Evolutionary conservation across 306 rosid genomes (phyloP).

Genomic region (Fagus sylvatica): DNA sequence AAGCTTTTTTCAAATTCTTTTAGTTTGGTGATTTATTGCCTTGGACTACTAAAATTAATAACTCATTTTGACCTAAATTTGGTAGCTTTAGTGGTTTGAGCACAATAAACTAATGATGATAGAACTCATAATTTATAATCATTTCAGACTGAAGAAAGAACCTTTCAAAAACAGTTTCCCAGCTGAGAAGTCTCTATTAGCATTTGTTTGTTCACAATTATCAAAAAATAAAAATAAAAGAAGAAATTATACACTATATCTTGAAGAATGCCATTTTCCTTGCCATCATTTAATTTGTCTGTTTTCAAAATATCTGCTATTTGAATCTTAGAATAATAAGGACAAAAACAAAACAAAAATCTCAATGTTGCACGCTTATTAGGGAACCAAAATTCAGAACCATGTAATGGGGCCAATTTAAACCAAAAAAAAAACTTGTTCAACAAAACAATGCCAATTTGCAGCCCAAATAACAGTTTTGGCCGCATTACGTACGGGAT

Average conservation of each 20-base stretch:
- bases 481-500: no score
- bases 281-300: neutral
- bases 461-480: no score
- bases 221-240: no score
- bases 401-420: neutral
- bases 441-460: no score
- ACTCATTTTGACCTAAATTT: neutral
- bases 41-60: neutral
- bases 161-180: neutral
- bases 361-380: neutral
- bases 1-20: neutral
- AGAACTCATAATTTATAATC: neutral
- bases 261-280: neutral
- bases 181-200: neutral
- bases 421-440: no score
- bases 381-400: neutral
- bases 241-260: neutral
- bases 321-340: neutral
- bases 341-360: neutral
- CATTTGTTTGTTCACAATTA: neutral
- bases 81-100: neutral
- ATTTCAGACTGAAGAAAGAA: neutral
- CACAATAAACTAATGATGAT: constrained; percentile 3
- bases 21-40: neutral
- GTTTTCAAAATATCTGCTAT: neutral